These are phyloP conservation scores for Conticribra weissflogii DNA, from an alignment of 108 stramenopile species.

Conservation along the genomic window DNA sequence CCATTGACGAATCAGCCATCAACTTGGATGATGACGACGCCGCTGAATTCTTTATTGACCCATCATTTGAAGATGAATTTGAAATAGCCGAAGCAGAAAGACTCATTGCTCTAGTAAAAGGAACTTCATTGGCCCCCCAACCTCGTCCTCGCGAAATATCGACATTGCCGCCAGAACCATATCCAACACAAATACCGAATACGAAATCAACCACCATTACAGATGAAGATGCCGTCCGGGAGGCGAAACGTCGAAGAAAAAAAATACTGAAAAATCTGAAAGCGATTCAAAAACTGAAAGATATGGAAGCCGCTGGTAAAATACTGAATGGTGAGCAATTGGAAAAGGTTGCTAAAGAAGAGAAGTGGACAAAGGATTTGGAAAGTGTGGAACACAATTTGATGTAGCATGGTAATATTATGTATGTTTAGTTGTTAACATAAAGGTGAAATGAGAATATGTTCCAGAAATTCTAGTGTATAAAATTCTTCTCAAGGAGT, in stretches of 20 bases:
- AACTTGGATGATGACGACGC: conserved; percentile 52
- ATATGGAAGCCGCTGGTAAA: conserved; percentile 46
- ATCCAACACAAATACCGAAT: conserved; percentile 1
- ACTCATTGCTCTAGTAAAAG: conserved; percentile 53
- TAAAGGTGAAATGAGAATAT: no score
- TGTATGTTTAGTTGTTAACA: no score
- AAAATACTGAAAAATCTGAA: conserved; percentile 64
- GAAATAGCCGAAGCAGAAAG: conserved; percentile 56
- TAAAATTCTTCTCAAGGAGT: no score
- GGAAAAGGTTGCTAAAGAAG: conserved; percentile 53
- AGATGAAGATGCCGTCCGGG: conserved; percentile 51
- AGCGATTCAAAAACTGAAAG: conserved; percentile 52
- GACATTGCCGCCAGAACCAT: conserved; percentile 7
- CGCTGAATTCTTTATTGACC: conserved; percentile 55
- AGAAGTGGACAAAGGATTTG: conserved; percentile 49
- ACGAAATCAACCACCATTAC: conserved; percentile 55
- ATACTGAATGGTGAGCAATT: conserved; percentile 55
- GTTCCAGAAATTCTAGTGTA: no score
- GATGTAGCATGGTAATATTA: no score
- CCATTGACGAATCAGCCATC: conserved; percentile 45
- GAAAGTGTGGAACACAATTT: conserved; percentile 69
- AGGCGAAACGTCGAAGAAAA: conserved; percentile 57
- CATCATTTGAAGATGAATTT: conserved; percentile 47
- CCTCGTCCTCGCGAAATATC: conserved; percentile 4
- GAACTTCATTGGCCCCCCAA: conserved; percentile 9